Evolutionary conservation across 1,284 basidiomycete species (phyloP).

Genomic region (Tausonia pullulans): DNA sequence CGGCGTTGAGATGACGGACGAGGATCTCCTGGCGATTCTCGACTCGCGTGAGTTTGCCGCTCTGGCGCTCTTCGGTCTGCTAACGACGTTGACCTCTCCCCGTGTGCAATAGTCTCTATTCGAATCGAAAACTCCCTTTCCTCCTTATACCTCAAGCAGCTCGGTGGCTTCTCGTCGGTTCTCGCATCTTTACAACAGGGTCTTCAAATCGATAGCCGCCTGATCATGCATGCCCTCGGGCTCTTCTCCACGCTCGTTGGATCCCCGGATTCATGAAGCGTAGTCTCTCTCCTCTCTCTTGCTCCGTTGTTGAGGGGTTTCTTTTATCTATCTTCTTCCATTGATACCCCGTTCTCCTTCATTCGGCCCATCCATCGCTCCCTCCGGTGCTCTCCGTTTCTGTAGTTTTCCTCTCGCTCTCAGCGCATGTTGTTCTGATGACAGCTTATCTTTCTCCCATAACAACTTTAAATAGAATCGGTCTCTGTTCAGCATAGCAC

Average conservation of each 20-base stretch:
- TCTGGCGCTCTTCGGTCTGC: background rate
- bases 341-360: background rate
- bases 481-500: too few relatives aligned
- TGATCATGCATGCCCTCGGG: slow-evolving; percentile 24
- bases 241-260: slow-evolving; percentile 20
- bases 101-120: slow-evolving; percentile 40
- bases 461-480: too few relatives aligned
- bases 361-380: background rate
- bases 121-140: slow-evolving; percentile 72
- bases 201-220: slow-evolving; percentile 21
- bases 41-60: slow-evolving; percentile 41
- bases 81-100: background rate
- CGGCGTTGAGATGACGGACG: slow-evolving; percentile 59
- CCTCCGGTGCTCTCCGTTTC: too few relatives aligned
- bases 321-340: background rate
- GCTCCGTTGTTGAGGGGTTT: background rate
- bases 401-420: too few relatives aligned
- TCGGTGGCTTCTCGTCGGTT: slow-evolving; percentile 32
- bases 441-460: too few relatives aligned
- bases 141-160: slow-evolving; percentile 41
- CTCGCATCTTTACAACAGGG: slow-evolving; percentile 34
- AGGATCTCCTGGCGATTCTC: slow-evolving; percentile 60
- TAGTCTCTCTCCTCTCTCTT: background rate
- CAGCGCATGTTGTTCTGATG: too few relatives aligned
- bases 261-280: background rate